Evolutionary conservation across 2,329 filamentous ascomycete species (phyloP).

Genomic region (Bimuria novae-zelandiae): DNA sequence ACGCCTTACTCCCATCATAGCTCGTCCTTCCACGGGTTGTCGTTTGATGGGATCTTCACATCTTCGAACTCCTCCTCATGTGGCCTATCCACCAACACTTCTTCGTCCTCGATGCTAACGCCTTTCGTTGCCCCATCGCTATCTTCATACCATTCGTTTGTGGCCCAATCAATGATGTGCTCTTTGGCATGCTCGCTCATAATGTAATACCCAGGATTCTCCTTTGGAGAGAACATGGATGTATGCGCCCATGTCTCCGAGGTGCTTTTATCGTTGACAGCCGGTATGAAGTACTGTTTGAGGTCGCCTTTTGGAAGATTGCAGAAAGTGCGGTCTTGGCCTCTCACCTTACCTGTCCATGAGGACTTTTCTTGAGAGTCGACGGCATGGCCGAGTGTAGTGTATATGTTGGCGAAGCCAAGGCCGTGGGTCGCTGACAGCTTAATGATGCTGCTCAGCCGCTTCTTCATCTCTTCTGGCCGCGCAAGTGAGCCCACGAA

Average conservation of each 20-base stretch:
- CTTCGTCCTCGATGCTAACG: constrained; percentile 35
- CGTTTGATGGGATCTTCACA: constrained; percentile 17
- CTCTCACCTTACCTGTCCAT: constrained; percentile 62
- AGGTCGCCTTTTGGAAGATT: constrained; percentile 55
- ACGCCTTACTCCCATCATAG: background rate
- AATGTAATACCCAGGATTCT: constrained; percentile 73
- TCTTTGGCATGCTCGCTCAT: constrained; percentile 69
- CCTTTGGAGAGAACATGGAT: constrained; percentile 73
- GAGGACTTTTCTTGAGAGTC: constrained; percentile 47
- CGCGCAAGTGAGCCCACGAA: constrained; percentile 89
- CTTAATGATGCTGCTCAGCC: constrained; percentile 70
- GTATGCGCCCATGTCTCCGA: constrained; percentile 85
- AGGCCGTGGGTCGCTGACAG: constrained; percentile 69
- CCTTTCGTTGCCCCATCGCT: constrained; percentile 36
- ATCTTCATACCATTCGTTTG: constrained; percentile 68
- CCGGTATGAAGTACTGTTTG: constrained; percentile 40
- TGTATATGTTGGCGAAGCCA: constrained; percentile 87
- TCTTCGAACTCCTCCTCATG: constrained; percentile 33
- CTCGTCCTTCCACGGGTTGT: constrained; percentile 7
- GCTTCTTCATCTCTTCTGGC: constrained; percentile 77
- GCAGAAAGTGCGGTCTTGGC: constrained; percentile 83
- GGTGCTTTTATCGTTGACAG: constrained; percentile 74
- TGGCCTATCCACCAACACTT: constrained; percentile 27
- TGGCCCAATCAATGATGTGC: constrained; percentile 67
- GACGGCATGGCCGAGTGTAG: constrained; percentile 74